Base-by-base conservation (phyloP, 164 flowering plant genomes). In the Pachysandra terminalis region DNA sequence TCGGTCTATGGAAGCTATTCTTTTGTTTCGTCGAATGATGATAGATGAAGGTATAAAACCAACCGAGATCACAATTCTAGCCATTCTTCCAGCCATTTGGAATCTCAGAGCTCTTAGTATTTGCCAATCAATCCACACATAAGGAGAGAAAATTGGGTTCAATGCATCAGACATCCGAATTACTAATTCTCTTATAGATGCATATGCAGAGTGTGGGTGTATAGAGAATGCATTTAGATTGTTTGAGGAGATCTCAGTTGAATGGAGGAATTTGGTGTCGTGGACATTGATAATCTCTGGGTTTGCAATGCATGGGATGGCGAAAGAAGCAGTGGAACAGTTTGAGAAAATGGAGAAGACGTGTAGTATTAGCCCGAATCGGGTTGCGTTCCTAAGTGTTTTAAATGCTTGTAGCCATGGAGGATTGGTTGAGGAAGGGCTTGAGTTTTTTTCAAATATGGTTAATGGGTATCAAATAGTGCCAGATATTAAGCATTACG, bases 241-340 rank as follows among this genome's bases (percentile, higher is more conserved):
- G 56, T 53, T 53, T 19, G 56, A 53, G 56, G 56, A 53, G n/a
- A n/a, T 53, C 22, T 53, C 56, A 19, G 8, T 22, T 19, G 21
- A 19, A 19, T 1, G 56, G 19, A 53, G 56, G 19, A 53, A n/a
- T 19, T 53, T 53, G 23, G 56, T 53, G 23, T 53, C 56, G 3
- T 53, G 56, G 56, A 53, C 56, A 53, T 53, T 22, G 9, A 53
- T 53, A 19, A 53, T 53, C 23, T 53, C 56, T 53, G 56, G 21
- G 22, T 53, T 53, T 16, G 56, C 56, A 19, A 53, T 53, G 56
- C 56, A 53, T 19, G 56, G 56, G 56, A 53, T 53, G 56, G 56
- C 56, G 19, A n/a, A 53, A 53, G 56, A 53, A 53, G 56, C 56
- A 19, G 56, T 53, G 21, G 23, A 53, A 53, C 23, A n/a, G 56